phyloP scores from a whole-genome alignment of 495 filamentous ascomycete genomes.

The Penicillium coprophilum region DNA sequence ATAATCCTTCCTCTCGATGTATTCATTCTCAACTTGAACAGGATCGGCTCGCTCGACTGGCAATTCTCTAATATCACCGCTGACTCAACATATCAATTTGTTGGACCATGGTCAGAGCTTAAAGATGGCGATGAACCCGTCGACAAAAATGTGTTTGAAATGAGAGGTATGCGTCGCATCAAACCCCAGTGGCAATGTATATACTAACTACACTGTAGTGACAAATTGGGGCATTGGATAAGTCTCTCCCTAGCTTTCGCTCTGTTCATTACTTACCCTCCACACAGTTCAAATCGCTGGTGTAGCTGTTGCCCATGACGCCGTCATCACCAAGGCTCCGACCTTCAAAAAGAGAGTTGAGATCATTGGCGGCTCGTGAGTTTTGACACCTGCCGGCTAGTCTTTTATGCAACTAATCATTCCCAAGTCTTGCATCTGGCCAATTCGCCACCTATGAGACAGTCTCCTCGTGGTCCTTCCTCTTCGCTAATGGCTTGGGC shows the following conservation, averaged over 20 bases:
- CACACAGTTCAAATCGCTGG: conserved; percentile 54
- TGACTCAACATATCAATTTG: conserved; percentile 59
- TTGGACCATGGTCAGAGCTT: conserved; percentile 33
- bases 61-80: conserved; percentile 66
- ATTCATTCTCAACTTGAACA: conserved; percentile 16
- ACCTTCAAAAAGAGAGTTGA: conserved; percentile 57
- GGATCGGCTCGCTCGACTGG: conserved; percentile 64
- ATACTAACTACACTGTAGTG: conserved; percentile 39
- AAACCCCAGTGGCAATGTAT: not conserved
- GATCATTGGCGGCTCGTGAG: conserved; percentile 62
- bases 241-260: conserved; percentile 16
- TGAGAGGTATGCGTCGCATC: conserved; percentile 32
- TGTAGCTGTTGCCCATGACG: conserved; percentile 52
- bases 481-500: conserved; percentile 58
- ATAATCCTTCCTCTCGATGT: not conserved
- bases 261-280: conserved; percentile 7
- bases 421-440: conserved; percentile 42
- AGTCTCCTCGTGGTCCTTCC: conserved; percentile 58
- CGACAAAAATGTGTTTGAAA: conserved; percentile 33
- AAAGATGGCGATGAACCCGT: conserved; percentile 15
- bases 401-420: not conserved
- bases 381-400: not conserved
- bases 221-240: conserved; percentile 68
- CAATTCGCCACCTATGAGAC: conserved; percentile 66
- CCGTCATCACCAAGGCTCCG: conserved; percentile 52